Evolutionary conservation across 805 yeast genomes (phyloP).

Genomic region (Debaryomyces hansenii): DNA sequence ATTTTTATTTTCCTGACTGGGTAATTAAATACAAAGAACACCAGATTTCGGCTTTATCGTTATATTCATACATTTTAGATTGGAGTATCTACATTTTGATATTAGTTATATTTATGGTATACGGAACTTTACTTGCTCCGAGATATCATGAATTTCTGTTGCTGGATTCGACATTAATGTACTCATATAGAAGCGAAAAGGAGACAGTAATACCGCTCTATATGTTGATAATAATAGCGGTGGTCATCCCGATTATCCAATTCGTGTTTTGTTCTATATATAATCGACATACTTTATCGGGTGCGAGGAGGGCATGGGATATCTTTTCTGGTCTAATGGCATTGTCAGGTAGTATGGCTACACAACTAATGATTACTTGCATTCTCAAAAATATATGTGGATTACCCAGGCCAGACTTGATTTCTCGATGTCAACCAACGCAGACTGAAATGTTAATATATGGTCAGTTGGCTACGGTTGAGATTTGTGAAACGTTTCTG

Average conservation of each 20-base stretch:
- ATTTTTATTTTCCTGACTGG: constrained; percentile 7
- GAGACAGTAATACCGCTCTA: constrained; percentile 31
- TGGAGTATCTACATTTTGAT: constrained; percentile 20
- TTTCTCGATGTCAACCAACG: constrained; percentile 22
- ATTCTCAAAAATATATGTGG: constrained; percentile 28
- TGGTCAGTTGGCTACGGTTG: constrained; percentile 14
- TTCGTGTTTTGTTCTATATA: constrained; percentile 17
- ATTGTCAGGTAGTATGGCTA: constrained; percentile 35
- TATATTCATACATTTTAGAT: constrained; percentile 18
- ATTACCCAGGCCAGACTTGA: constrained; percentile 26
- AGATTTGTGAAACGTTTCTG: constrained; percentile 14
- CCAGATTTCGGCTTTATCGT: constrained; percentile 15
- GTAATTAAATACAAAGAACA: constrained; percentile 1
- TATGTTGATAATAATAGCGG: constrained; percentile 25
- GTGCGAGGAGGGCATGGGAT: constrained; percentile 39
- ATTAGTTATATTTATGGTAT: constrained; percentile 21
- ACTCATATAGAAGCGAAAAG: constrained; percentile 32
- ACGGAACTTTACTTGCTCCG: constrained; percentile 35
- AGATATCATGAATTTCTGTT: constrained; percentile 41
- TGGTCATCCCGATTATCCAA: constrained; percentile 32
- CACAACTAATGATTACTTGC: constrained; percentile 39
- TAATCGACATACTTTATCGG: constrained; percentile 8
- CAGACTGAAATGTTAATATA: constrained; percentile 3
- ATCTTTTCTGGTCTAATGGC: constrained; percentile 35
- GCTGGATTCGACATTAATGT: constrained; percentile 28